A percentile compares a stretch with the other conserved stretches of the same genome.
Evolutionary conservation across 2,329 filamentous ascomycete species (phyloP).

Genomic region (Claviceps quebecensis): DNA sequence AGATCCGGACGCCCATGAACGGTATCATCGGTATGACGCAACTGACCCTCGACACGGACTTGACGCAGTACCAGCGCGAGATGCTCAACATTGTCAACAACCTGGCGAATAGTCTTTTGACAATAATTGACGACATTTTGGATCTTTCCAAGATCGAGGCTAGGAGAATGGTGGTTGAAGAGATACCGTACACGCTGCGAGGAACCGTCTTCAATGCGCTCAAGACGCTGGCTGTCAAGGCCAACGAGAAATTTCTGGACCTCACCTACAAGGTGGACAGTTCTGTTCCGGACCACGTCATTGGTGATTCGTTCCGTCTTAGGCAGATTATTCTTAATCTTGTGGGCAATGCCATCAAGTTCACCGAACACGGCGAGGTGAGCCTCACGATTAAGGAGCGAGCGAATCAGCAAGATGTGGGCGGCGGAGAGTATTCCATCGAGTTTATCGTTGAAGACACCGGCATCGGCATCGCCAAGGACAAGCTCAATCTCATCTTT

Average conservation of each 20-base stretch:
- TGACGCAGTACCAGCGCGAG: constrained; percentile 90
- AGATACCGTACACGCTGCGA: constrained; percentile 88
- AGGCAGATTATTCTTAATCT: constrained; percentile 95
- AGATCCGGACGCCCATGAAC: constrained; percentile 95
- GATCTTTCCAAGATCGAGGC: constrained; percentile 78
- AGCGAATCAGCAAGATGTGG: constrained; percentile 49
- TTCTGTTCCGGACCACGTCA: constrained; percentile 85
- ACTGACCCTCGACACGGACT: constrained; percentile 82
- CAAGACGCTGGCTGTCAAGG: constrained; percentile 93
- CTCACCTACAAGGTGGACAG: constrained; percentile 89
- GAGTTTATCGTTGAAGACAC: constrained; percentile 95
- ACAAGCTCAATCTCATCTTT: constrained; percentile 94
- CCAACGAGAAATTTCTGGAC: constrained; percentile 88
- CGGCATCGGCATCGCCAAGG: constrained; percentile 87
- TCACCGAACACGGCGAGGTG: constrained; percentile 92
- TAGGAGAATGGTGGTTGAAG: constrained; percentile 94
- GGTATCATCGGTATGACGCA: constrained; percentile 98
- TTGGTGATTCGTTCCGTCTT: constrained; percentile 91
- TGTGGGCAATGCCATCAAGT: constrained; percentile 97
- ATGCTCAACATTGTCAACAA: constrained; percentile 99
- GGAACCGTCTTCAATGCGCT: constrained; percentile 94
- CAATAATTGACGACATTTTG: constrained; percentile 81
- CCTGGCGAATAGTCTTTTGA: constrained; percentile 85
- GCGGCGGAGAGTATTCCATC: constrained; percentile 71
- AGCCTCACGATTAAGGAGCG: constrained; percentile 72